These are phyloP conservation scores for Boechera retrofracta DNA, from an alignment of 345 rosid genomes.

Conservation along the genomic window DNA sequence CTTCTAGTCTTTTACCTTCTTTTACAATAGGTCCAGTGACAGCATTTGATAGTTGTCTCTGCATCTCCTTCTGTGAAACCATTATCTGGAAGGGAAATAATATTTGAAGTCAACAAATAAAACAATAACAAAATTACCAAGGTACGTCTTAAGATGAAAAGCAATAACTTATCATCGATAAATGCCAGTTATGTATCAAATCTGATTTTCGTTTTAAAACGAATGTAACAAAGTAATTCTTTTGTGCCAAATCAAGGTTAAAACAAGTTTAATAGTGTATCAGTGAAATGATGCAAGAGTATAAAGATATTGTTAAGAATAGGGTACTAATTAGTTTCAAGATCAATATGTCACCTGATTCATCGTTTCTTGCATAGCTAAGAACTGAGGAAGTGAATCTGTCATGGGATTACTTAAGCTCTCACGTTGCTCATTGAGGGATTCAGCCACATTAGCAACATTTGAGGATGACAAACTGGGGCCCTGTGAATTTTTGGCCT, in stretches of 20 bases:
- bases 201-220: not conserved
- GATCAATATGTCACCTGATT: constrained; percentile 68
- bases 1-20: constrained; percentile 84
- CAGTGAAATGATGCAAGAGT: not conserved
- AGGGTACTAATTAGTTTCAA: not conserved
- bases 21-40: constrained; percentile 59
- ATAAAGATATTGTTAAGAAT: not conserved
- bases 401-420: constrained; percentile 48
- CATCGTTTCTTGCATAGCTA: constrained; percentile 67
- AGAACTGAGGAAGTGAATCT: constrained; percentile 57
- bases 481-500: constrained; percentile 60
- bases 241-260: constrained; percentile 21
- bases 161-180: constrained; percentile 4
- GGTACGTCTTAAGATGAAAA: not conserved
- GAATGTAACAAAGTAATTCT: not conserved
- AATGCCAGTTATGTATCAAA: constrained; percentile 5
- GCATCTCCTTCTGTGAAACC: constrained; percentile 74
- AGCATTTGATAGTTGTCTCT: constrained; percentile 73
- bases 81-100: constrained; percentile 53
- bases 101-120: constrained; percentile 7
- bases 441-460: constrained; percentile 62
- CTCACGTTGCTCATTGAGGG: constrained; percentile 52
- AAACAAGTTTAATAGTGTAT: not conserved
- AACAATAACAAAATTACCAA: not conserved
- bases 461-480: constrained; percentile 57